A percentile compares a stretch with the other conserved stretches of the same genome.
Evolutionary conservation across 140 eudicot species (phyloP).

Genomic region (Ambrosia hybrid): DNA sequence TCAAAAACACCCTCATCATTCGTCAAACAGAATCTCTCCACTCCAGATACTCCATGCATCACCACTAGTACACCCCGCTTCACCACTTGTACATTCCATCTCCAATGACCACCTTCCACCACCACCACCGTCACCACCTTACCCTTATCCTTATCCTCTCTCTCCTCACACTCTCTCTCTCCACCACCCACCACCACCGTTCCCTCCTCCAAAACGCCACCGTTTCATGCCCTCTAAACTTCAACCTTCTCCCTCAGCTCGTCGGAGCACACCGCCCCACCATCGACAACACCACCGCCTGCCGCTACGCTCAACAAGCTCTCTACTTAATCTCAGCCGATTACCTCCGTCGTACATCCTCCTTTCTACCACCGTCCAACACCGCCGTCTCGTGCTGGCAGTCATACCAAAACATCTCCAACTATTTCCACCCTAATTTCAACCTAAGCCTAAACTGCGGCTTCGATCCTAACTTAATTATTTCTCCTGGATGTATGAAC

Average conservation of each 20-base stretch:
- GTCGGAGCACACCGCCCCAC: conserved; percentile 26
- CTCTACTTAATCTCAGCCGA: conserved; percentile 66
- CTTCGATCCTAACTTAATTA: conserved; percentile 67
- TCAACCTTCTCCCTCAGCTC: conserved; percentile 42
- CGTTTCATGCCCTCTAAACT: conserved; percentile 68
- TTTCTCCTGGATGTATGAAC: conserved; percentile 66
- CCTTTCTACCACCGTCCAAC: conserved; percentile 61
- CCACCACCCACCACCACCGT: conserved; percentile 29
- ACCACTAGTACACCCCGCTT: conserved; percentile 30
- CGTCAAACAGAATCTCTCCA: conserved; percentile 11
- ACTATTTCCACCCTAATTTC: conserved; percentile 40
- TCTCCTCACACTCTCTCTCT: conserved; percentile 11
- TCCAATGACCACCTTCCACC: conserved; percentile 21
- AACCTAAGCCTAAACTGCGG: conserved; percentile 65
- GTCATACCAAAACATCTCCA: conserved; percentile 49
- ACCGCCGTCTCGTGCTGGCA: conserved; percentile 81
- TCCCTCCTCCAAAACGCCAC: conserved; percentile 42
- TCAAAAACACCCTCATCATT: conserved; percentile 22
- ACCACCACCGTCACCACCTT: conserved; percentile 3
- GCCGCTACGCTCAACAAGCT: conserved; percentile 65
- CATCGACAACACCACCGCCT: conserved; percentile 29
- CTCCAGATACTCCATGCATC: conserved; percentile 12
- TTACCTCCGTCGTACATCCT: conserved; percentile 49
- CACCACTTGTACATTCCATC: conserved; percentile 22
- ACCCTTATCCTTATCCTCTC: conserved; percentile 15